These are phyloP conservation scores for Epichloe gansuensis DNA, from an alignment of 2,329 filamentous ascomycete species.

Conservation along the genomic window DNA sequence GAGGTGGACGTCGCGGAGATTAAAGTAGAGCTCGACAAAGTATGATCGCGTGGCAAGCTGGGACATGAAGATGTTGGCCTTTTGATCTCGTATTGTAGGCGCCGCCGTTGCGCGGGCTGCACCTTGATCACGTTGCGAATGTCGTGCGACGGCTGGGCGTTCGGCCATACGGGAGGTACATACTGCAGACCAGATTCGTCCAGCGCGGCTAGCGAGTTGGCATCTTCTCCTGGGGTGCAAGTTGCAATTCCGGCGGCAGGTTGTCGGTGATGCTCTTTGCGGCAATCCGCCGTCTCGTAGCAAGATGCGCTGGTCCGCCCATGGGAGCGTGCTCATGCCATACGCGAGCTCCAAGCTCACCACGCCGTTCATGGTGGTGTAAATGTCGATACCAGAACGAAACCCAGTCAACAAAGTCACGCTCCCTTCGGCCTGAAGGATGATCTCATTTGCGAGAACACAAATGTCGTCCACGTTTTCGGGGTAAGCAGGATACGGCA, in stretches of 20 bases:
- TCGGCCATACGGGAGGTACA: slow-evolving; percentile 37
- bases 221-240: slow-evolving; percentile 30
- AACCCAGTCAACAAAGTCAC: slow-evolving; percentile 68
- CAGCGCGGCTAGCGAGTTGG: slow-evolving; percentile 25
- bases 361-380: slow-evolving; percentile 66
- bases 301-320: slow-evolving; percentile 63
- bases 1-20: slow-evolving; percentile 55
- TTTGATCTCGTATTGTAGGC: slow-evolving; percentile 81
- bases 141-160: slow-evolving; percentile 35
- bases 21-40: slow-evolving; percentile 77
- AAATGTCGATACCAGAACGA: slow-evolving; percentile 67
- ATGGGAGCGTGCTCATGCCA: slow-evolving; percentile 65
- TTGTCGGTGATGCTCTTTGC: slow-evolving; percentile 58
- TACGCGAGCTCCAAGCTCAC: slow-evolving; percentile 74
- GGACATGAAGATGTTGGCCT: slow-evolving; percentile 77
- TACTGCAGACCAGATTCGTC: slow-evolving; percentile 39
- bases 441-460: slow-evolving; percentile 59
- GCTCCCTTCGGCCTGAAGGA: slow-evolving; percentile 53
- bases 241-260: slow-evolving; percentile 56
- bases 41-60: slow-evolving; percentile 73
- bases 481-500: slow-evolving; percentile 69
- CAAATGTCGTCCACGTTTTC: slow-evolving; percentile 75
- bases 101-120: slow-evolving; percentile 37
- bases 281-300: slow-evolving; percentile 57
- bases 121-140: slow-evolving; percentile 36